Conservation (phyloP, 352 stramenopile species). For the Heterotrichella gracilis region DNA sequence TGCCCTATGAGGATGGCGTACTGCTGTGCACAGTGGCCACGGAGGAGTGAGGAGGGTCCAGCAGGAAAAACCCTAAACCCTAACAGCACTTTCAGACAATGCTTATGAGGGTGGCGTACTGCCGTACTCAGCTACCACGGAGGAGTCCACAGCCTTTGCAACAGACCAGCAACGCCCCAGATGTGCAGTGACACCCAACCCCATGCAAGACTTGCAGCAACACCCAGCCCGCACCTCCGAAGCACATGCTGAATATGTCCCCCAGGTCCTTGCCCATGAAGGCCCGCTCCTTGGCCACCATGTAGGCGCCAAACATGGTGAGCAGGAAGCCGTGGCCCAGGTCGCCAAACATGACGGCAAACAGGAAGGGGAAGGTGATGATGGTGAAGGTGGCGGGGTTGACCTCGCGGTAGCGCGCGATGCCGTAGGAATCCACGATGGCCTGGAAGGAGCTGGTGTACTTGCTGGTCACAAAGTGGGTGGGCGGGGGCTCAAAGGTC, state of each 20-base stretch:
- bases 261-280: constrained; percentile 17
- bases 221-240: too few relatives aligned
- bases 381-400: constrained; percentile 91
- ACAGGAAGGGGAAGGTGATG: constrained; percentile 95
- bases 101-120: too few relatives aligned
- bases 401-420: constrained; percentile 80
- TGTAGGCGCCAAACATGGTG: constrained; percentile 54
- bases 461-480: constrained; percentile 92
- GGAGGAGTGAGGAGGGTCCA: too few relatives aligned
- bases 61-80: constrained; percentile 13
- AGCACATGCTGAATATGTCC: constrained; percentile 22
- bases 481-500: too few relatives aligned
- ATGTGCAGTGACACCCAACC: too few relatives aligned
- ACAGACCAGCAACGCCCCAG: too few relatives aligned
- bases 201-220: too few relatives aligned
- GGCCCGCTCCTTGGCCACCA: constrained; percentile 64
- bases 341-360: constrained; percentile 98
- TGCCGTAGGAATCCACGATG: constrained; percentile 95
- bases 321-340: constrained; percentile 81
- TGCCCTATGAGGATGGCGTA: too few relatives aligned
- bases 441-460: constrained; percentile 87
- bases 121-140: too few relatives aligned
- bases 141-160: too few relatives aligned
- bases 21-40: too few relatives aligned
- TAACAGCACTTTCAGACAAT: too few relatives aligned